Base-by-base conservation (phyloP, 2,329 filamentous ascomycete species). In the Sodiomyces alkalinus region DNA sequence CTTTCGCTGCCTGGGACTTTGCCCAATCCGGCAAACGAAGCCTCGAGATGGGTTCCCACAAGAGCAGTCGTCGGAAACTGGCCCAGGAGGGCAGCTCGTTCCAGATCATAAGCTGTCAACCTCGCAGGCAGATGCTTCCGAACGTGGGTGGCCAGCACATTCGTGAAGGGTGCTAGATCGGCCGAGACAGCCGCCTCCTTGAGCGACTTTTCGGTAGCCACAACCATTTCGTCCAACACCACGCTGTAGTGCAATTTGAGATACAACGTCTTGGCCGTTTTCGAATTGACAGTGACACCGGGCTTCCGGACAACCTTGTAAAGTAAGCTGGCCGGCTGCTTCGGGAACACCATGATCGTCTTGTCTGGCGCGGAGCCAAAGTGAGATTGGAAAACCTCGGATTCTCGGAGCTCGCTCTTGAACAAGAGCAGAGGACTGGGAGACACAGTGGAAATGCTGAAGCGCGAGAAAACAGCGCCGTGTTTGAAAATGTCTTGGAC, bases 401-500 rank as follows among this genome's bases (percentile, higher is more conserved):
- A 86, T 5, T 68, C 69, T 9, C 77, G 52, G 1, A 98, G 65
- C 29, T 72, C 64, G 38, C 80, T 81, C 30, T 68, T 68, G 25
- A 80, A 62, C 6, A 98, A 56, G 4, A 79, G 68, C 7, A 96
- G 51, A 0, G 90, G 90, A 17, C 77, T 74, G 15, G 68, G 50
- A 31, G 66, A 81, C 1, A 82, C 78, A 0, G 86, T 85, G 9
- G 82, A 85, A 29, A 98, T 77, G 10, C 81, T 92, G 48, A 98
- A 98, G 7, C 78, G 77, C 0, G 86, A 94, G 45, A 90, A 90
- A 0, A 96, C 62, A 0, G 72, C 65, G 6, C 74, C 58, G 37
- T 82, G 73, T 47, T 93, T 92, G 60, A 96, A 96, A 17, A 92
- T 72, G 41, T 98, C 90, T 43, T 96, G 86, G 5, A 98, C 90